Conservation (phyloP, 179 eudicot species). For the Patellifolia procumbens region DNA sequence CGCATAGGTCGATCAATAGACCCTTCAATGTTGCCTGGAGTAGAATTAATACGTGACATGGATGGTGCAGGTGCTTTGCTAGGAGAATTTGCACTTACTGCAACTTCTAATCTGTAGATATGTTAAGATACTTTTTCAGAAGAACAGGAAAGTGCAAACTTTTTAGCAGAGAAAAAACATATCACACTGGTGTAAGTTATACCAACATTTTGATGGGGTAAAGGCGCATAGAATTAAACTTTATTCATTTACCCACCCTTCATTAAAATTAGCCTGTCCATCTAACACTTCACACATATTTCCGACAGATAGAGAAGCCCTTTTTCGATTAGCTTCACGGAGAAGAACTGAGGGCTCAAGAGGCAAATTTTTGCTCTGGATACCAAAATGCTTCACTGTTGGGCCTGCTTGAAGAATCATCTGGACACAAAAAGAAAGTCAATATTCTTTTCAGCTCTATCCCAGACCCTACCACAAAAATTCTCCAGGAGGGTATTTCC, state of each 20-base stretch:
- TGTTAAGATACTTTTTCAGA: conserved; percentile 17
- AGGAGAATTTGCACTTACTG: conserved; percentile 36
- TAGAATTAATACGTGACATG: conserved; percentile 77
- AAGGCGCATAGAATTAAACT: neutral
- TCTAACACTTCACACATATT: conserved; percentile 75
- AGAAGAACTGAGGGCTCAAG: conserved; percentile 87
- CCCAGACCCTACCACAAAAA: neutral
- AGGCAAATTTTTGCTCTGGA: conserved; percentile 86
- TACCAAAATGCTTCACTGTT: conserved; percentile 76
- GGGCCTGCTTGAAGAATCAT: conserved; percentile 77
- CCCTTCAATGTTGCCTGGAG: conserved; percentile 82
- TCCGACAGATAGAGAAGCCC: conserved; percentile 93
- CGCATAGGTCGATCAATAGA: conserved; percentile 85
- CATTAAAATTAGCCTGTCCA: conserved; percentile 47
- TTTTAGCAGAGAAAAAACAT: conserved; percentile 14
- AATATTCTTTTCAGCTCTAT: conserved; percentile 9
- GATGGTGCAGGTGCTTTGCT: conserved; percentile 47
- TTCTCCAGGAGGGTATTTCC: neutral
- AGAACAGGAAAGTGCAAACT: neutral
- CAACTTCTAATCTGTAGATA: conserved; percentile 58
- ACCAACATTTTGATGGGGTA: neutral
- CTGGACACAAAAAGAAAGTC: conserved; percentile 41
- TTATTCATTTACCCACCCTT: conserved; percentile 48
- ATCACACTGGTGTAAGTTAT: neutral
- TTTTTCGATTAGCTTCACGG: conserved; percentile 93